These are phyloP conservation scores for Cerioporus squamosus DNA, from an alignment of 1,284 basidiomycete genomes.

Conservation along the genomic window DNA sequence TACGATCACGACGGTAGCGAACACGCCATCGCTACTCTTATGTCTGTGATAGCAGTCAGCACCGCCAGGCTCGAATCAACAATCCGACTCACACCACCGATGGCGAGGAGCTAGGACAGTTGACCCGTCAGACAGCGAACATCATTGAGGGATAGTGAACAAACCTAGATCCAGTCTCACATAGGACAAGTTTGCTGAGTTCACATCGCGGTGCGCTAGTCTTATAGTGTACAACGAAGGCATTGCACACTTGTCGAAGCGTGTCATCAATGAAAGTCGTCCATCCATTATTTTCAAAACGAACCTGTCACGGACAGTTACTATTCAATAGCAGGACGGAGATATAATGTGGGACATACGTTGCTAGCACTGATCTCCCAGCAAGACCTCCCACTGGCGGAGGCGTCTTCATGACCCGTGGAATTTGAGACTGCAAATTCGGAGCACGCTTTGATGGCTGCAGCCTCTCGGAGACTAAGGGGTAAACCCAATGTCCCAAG, in stretches of 20 bases:
- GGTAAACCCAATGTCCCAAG: not conserved
- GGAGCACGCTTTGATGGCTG: not conserved
- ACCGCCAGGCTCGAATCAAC: too few species aligned
- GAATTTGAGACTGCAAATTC: not conserved
- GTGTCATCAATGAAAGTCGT: not conserved
- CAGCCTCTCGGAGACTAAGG: not conserved
- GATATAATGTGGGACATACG: not conserved
- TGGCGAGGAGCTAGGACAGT: not conserved
- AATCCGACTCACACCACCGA: too few species aligned
- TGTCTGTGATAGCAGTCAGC: conserved; percentile 30
- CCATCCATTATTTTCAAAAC: not conserved
- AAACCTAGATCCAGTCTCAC: not conserved
- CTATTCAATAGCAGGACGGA: not conserved
- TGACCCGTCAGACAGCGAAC: not conserved
- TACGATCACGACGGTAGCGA: conserved; percentile 47
- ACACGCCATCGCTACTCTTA: conserved; percentile 45
- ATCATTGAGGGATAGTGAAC: not conserved
- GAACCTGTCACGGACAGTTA: not conserved
- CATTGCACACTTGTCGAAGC: not conserved
- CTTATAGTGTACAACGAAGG: not conserved
- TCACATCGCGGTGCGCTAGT: not conserved
- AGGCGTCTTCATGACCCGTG: not conserved
- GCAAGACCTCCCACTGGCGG: too few species aligned
- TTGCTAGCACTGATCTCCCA: not conserved
- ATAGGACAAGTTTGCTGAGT: not conserved